These are phyloP conservation scores for Rhododendron mucronatum DNA, from an alignment of 148 eudicot genomes.

Conservation along the genomic window DNA sequence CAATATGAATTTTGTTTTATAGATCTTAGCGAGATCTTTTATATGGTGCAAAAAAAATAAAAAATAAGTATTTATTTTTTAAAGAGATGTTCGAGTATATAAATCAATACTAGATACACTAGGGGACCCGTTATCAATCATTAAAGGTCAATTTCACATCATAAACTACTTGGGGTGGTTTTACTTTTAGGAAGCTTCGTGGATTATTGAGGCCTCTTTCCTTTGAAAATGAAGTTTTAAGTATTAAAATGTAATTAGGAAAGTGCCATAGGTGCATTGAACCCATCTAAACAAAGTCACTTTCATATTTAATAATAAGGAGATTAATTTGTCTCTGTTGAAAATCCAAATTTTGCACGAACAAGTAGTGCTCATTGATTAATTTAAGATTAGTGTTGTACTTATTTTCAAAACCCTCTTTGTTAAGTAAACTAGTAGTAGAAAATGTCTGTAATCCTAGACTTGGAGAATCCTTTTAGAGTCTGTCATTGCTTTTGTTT, in stretches of 20 bases:
- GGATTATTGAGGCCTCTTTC: background rate
- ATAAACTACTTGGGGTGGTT: background rate
- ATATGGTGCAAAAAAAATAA: too few species aligned
- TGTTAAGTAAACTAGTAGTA: background rate
- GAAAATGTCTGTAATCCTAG: background rate
- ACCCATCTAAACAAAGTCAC: slow-evolving; percentile 4
- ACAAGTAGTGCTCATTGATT: background rate
- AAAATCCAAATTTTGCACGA: background rate
- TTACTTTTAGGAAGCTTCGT: slow-evolving; percentile 1
- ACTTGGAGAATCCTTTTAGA: background rate
- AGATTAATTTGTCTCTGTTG: background rate
- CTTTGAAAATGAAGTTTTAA: background rate
- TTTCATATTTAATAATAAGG: background rate
- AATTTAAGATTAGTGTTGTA: background rate
- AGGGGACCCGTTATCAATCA: background rate
- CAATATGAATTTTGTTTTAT: too few species aligned
- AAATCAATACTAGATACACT: background rate
- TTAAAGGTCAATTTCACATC: background rate
- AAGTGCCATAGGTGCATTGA: background rate
- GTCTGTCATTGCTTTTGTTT: background rate
- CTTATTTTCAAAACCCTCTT: background rate
- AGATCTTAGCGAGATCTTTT: too few species aligned
- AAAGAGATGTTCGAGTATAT: too few species aligned
- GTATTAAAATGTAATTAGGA: background rate
- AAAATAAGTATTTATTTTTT: too few species aligned